These are phyloP conservation scores for Boletus holoroseus DNA, from an alignment of 1,284 basidiomycete genomes.

Conservation along the genomic window DNA sequence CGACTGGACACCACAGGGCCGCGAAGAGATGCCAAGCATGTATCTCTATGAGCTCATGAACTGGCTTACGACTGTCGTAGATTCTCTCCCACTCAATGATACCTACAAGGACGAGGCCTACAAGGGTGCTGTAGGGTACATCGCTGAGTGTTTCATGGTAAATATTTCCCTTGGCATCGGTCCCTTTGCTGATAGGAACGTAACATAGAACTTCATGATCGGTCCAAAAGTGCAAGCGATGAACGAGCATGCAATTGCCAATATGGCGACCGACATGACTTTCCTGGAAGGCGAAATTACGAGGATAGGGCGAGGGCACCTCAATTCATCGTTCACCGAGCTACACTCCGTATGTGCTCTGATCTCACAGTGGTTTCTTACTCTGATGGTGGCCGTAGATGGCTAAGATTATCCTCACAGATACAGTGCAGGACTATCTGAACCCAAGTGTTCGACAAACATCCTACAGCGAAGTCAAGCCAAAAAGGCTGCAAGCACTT, in stretches of 20 bases:
- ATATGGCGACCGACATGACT: slow-evolving; percentile 76
- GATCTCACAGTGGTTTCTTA: background rate
- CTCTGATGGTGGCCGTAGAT: slow-evolving; percentile 47
- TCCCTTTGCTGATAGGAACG: slow-evolving; percentile 6
- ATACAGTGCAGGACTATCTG: slow-evolving; percentile 76
- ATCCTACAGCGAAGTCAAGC: slow-evolving; percentile 68
- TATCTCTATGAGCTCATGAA: slow-evolving; percentile 94
- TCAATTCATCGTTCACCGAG: slow-evolving; percentile 76
- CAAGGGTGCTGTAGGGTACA: slow-evolving; percentile 77
- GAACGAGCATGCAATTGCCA: slow-evolving; percentile 85
- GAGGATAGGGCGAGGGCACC: slow-evolving; percentile 62
- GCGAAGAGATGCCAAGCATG: slow-evolving; percentile 76
- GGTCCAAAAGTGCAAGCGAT: slow-evolving; percentile 73
- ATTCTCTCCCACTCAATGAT: slow-evolving; percentile 83
- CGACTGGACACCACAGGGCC: slow-evolving; percentile 75
- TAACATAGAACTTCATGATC: slow-evolving; percentile 65
- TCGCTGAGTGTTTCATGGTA: slow-evolving; percentile 85
- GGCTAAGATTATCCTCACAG: slow-evolving; percentile 67
- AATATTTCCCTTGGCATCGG: background rate
- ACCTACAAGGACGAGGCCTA: slow-evolving; percentile 86
- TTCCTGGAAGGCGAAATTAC: slow-evolving; percentile 83
- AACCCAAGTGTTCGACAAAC: slow-evolving; percentile 67
- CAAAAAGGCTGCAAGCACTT: slow-evolving; percentile 68
- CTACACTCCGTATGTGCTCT: slow-evolving; percentile 63
- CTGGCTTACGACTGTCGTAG: slow-evolving; percentile 95